phyloP scores from a whole-genome alignment of 768 basidiomycete species.

The Leccinum incarnatum region DNA sequence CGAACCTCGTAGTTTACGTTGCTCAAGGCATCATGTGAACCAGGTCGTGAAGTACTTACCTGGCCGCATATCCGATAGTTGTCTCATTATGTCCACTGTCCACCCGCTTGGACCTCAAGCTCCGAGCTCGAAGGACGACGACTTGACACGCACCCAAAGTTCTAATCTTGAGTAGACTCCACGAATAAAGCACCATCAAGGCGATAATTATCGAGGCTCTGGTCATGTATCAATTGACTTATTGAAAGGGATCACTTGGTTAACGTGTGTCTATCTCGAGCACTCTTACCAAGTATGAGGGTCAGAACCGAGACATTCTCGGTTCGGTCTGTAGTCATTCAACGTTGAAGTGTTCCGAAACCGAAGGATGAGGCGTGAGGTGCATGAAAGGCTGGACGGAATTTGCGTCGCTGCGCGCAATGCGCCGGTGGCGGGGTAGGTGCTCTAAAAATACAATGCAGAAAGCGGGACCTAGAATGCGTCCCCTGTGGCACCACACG shows the following conservation, averaged over 20 bases:
- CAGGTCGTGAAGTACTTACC: neutral
- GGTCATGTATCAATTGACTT: neutral
- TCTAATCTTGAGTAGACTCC: neutral
- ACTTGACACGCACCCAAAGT: neutral
- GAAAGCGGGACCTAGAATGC: neutral
- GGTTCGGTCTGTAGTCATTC: conserved; percentile 38
- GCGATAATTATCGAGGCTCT: neutral
- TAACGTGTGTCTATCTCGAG: conserved; percentile 42
- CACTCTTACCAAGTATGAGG: conserved; percentile 43
- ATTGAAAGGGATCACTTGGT: neutral
- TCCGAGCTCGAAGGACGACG: neutral
- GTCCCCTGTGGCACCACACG: neutral
- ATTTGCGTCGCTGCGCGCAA: neutral
- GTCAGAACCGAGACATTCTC: conserved; percentile 52
- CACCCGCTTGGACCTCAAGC: neutral
- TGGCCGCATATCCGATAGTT: neutral
- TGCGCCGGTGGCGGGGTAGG: neutral
- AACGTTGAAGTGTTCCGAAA: neutral
- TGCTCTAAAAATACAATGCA: neutral
- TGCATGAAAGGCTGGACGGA: neutral
- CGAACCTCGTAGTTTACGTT: neutral
- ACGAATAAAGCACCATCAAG: neutral
- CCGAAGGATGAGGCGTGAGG: neutral
- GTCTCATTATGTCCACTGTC: neutral
- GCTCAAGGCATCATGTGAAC: neutral